phyloP scores from a whole-genome alignment of 164 flowering plant genomes.

The Berberis thunbergii region DNA sequence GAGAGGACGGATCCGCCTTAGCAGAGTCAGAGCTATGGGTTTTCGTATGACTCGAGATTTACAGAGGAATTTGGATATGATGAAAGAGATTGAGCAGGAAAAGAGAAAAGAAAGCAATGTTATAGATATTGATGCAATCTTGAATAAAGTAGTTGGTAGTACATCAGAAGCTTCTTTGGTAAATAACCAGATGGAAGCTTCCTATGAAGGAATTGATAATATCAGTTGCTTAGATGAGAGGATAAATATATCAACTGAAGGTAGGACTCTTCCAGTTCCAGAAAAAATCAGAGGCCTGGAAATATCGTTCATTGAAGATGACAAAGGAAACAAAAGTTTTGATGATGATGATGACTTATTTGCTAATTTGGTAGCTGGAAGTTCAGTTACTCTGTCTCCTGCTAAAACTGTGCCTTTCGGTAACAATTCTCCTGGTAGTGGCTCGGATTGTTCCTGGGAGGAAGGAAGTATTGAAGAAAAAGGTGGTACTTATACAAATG shows the following conservation, averaged over 20 bases:
- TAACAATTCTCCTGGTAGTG: slow-evolving; percentile 19
- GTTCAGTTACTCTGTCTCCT: slow-evolving; percentile 23
- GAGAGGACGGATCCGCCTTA: slow-evolving; percentile 65
- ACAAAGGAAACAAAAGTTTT: slow-evolving; percentile 13
- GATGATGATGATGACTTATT: slow-evolving; percentile 62
- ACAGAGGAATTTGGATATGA: slow-evolving; percentile 79
- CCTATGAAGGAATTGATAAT: slow-evolving; percentile 16
- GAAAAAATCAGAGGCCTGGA: slow-evolving; percentile 29
- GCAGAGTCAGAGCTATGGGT: slow-evolving; percentile 81
- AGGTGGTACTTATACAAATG: slow-evolving; percentile 8
- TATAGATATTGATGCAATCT: slow-evolving; percentile 11
- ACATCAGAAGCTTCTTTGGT: slow-evolving; percentile 8
- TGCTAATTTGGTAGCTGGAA: slow-evolving; percentile 53
- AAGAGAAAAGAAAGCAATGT: slow-evolving; percentile 15
- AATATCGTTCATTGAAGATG: slow-evolving; percentile 51
- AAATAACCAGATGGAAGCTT: slow-evolving; percentile 17
- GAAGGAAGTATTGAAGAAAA: slow-evolving; percentile 30
- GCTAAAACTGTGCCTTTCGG: slow-evolving; percentile 14
- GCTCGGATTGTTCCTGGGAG: slow-evolving; percentile 53
- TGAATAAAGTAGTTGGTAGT: slow-evolving; percentile 6
- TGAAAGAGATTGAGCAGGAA: slow-evolving; percentile 70
- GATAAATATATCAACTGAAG: not conserved
- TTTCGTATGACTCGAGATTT: slow-evolving; percentile 91
- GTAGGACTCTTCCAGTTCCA: slow-evolving; percentile 2
- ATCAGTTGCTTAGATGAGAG: slow-evolving; percentile 9